These are phyloP conservation scores for Monosporascus sp. DNA, from an alignment of 2,329 filamentous ascomycete species.

Conservation along the genomic window DNA sequence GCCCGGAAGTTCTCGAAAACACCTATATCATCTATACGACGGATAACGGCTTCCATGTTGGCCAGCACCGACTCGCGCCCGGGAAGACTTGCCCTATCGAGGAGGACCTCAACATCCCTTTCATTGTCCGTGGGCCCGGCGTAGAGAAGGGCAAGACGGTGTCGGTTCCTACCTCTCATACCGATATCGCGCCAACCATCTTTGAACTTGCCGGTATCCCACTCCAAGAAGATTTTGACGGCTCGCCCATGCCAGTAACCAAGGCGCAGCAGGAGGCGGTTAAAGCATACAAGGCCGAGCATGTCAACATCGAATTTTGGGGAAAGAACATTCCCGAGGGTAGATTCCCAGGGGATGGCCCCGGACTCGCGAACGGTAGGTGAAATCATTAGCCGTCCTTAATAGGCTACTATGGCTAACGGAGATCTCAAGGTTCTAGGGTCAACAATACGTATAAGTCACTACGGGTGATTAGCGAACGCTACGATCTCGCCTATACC, in stretches of 20 bases:
- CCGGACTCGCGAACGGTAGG: too few relatives aligned
- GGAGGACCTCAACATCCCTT: constrained; percentile 41
- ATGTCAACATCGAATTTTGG: constrained; percentile 40
- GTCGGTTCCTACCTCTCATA: constrained; percentile 36
- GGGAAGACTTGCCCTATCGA: constrained; percentile 42
- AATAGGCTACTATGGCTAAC: too few relatives aligned
- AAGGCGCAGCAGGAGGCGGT: constrained; percentile 4
- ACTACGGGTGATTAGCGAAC: constrained; percentile 29
- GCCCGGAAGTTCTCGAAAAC: constrained; percentile 17
- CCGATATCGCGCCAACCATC: constrained; percentile 41
- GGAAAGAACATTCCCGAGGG: constrained; percentile 18
- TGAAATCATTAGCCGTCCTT: too few relatives aligned
- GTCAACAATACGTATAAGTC: constrained; percentile 40
- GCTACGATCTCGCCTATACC: constrained; percentile 40
- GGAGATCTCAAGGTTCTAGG: too few relatives aligned
- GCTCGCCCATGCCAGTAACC: constrained; percentile 21
- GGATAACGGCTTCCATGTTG: constrained; percentile 45
- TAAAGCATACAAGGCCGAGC: constrained; percentile 24
- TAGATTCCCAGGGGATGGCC: neutral
- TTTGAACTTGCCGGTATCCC: constrained; percentile 22
- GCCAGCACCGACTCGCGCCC: constrained; percentile 39
- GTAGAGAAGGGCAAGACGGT: constrained; percentile 27
- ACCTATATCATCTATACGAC: constrained; percentile 40
- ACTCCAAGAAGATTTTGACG: constrained; percentile 1
- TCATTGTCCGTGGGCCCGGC: constrained; percentile 40